Conservation (phyloP, 2,329 filamentous ascomycete species). For the Colletotrichum sp. region DNA sequence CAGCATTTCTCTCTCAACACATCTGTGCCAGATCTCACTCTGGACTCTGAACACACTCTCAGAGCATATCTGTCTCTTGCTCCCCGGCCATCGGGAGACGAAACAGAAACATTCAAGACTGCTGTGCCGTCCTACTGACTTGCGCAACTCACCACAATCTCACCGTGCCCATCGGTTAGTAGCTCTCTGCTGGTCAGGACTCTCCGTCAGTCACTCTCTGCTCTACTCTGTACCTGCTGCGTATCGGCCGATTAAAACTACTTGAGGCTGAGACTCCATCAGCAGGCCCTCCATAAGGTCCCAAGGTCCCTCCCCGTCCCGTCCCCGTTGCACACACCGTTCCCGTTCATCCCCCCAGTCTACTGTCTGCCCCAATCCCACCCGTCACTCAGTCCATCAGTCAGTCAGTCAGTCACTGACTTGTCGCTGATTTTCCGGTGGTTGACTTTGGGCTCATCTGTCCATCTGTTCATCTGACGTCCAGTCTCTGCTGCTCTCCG, state of each 20-base stretch:
- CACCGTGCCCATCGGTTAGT: background rate
- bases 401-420: background rate
- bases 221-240: background rate
- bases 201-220: background rate
- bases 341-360: background rate
- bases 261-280: constrained; percentile 46
- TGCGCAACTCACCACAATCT: background rate
- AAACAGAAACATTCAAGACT: background rate
- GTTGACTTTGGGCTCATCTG: constrained; percentile 25
- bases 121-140: background rate
- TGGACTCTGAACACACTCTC: background rate
- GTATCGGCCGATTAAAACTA: constrained; percentile 4
- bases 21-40: background rate
- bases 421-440: constrained; percentile 6
- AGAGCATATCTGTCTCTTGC: background rate
- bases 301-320: constrained; percentile 18
- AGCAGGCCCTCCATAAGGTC: constrained; percentile 37
- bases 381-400: background rate
- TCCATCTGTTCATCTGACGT: constrained; percentile 26
- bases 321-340: background rate
- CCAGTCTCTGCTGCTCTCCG: background rate
- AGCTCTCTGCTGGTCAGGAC: constrained; percentile 8
- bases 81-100: background rate
- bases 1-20: background rate
- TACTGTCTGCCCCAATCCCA: background rate